These are phyloP conservation scores for Helminthosporium solani DNA, from an alignment of 2,329 filamentous ascomycete species.

Conservation along the genomic window DNA sequence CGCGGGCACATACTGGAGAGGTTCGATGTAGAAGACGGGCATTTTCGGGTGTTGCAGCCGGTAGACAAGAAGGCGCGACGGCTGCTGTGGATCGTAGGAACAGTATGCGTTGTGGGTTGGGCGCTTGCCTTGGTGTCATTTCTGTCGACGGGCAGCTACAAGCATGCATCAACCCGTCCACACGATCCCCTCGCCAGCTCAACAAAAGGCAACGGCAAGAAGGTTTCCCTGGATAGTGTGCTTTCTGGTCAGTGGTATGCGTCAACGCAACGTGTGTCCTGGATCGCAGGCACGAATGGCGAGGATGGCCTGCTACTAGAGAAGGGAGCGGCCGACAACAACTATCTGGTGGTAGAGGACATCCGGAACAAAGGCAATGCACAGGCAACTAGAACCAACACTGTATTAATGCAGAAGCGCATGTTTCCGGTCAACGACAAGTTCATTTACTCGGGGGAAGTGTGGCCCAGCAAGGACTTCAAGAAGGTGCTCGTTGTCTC, in stretches of 20 bases:
- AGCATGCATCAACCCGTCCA: slow-evolving; percentile 61
- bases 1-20: slow-evolving; percentile 50
- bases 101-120: slow-evolving; percentile 67
- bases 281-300: slow-evolving; percentile 72
- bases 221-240: slow-evolving; percentile 71
- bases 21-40: slow-evolving; percentile 55
- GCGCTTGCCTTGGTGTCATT: slow-evolving; percentile 66
- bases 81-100: slow-evolving; percentile 61
- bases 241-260: slow-evolving; percentile 65
- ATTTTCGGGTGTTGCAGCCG: slow-evolving; percentile 47
- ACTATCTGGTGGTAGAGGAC: slow-evolving; percentile 85
- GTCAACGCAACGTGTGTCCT: slow-evolving; percentile 66
- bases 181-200: slow-evolving; percentile 69
- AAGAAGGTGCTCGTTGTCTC: slow-evolving; percentile 84
- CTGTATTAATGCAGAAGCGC: slow-evolving; percentile 71
- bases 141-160: slow-evolving; percentile 64
- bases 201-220: slow-evolving; percentile 65
- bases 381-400: slow-evolving; percentile 53
- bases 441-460: slow-evolving; percentile 58
- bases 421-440: slow-evolving; percentile 62
- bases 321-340: slow-evolving; percentile 58
- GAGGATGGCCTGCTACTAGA: slow-evolving; percentile 87
- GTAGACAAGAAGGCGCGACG: slow-evolving; percentile 68
- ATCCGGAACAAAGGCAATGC: slow-evolving; percentile 58
- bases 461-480: slow-evolving; percentile 78